These are phyloP conservation scores for Elaphomyces granulatus DNA, from an alignment of 495 filamentous ascomycete species.

Conservation along the genomic window DNA sequence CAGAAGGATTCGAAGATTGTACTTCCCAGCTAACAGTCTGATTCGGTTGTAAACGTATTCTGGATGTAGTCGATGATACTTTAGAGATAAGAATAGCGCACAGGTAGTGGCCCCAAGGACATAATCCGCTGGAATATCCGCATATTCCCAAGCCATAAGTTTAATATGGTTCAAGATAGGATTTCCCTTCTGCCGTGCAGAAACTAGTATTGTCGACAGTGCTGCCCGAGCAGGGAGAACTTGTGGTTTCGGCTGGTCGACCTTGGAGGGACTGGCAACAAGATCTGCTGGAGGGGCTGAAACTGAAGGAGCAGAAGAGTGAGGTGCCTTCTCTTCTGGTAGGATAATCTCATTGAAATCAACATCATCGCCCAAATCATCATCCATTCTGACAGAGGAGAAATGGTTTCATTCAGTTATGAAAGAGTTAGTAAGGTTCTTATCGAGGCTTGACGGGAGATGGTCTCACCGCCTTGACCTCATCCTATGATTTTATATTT, in stretches of 20 bases:
- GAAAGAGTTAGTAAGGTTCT: too few relatives aligned
- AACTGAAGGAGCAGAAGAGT: constrained; percentile 16
- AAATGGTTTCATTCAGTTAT: too few relatives aligned
- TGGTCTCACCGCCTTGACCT: constrained; percentile 17
- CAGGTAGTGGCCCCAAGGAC: constrained; percentile 78
- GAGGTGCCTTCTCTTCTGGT: constrained; percentile 21
- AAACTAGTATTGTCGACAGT: constrained; percentile 72
- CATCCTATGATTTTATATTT: too few relatives aligned
- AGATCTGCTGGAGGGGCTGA: constrained; percentile 15
- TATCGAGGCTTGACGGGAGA: too few relatives aligned
- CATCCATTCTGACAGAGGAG: constrained; percentile 44
- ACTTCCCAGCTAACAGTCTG: constrained; percentile 60
- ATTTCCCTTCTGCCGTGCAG: constrained; percentile 82
- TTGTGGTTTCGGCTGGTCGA: constrained; percentile 82
- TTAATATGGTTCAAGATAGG: constrained; percentile 74
- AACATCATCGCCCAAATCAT: constrained; percentile 45
- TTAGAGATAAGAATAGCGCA: constrained; percentile 82
- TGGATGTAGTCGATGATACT: constrained; percentile 94
- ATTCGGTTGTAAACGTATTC: constrained; percentile 97
- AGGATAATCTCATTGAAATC: constrained; percentile 41
- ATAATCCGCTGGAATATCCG: constrained; percentile 88
- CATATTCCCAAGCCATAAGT: constrained; percentile 89
- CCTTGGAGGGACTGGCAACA: constrained; percentile 34
- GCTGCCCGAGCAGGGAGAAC: constrained; percentile 51
- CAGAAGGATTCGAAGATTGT: constrained; percentile 69